phyloP scores from a whole-genome alignment of 1,284 basidiomycete genomes.

The Pascua sp. region DNA sequence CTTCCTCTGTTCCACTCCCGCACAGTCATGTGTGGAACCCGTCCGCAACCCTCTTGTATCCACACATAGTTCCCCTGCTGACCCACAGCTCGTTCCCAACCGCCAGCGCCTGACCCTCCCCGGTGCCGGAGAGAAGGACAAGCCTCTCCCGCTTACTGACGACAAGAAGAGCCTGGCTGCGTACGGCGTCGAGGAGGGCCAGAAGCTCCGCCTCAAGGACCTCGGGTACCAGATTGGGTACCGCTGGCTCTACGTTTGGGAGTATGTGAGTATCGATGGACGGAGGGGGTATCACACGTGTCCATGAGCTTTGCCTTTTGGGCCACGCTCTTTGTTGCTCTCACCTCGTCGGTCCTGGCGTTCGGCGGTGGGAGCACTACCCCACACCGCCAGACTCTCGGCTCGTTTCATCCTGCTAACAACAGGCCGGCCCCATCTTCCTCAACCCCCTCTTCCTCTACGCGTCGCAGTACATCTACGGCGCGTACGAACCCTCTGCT shows the following conservation, averaged over 20 bases:
- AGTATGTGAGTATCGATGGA: conserved; percentile 68
- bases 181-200: conserved; percentile 59
- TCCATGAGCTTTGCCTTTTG: too few relatives aligned
- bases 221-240: conserved; percentile 82
- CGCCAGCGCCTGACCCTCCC: conserved; percentile 67
- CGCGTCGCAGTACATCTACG: conserved; percentile 50
- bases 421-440: conserved; percentile 77
- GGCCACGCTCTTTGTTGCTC: background rate
- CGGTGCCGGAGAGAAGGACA: conserved; percentile 15
- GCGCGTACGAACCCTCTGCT: conserved; percentile 32
- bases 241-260: conserved; percentile 77
- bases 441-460: conserved; percentile 86
- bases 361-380: too few relatives aligned
- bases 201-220: conserved; percentile 71
- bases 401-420: conserved; percentile 5
- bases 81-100: conserved; percentile 60
- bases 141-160: conserved; percentile 57
- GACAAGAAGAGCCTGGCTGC: conserved; percentile 63
- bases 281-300: too few relatives aligned
- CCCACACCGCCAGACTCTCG: too few relatives aligned
- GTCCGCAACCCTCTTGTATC: background rate
- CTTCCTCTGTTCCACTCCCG: too few relatives aligned
- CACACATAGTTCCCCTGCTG: background rate
- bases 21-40: background rate
- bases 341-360: too few relatives aligned